Evolutionary conservation across 2,329 filamentous ascomycete genomes (phyloP).

Genomic region (Fusarium lateritium): DNA sequence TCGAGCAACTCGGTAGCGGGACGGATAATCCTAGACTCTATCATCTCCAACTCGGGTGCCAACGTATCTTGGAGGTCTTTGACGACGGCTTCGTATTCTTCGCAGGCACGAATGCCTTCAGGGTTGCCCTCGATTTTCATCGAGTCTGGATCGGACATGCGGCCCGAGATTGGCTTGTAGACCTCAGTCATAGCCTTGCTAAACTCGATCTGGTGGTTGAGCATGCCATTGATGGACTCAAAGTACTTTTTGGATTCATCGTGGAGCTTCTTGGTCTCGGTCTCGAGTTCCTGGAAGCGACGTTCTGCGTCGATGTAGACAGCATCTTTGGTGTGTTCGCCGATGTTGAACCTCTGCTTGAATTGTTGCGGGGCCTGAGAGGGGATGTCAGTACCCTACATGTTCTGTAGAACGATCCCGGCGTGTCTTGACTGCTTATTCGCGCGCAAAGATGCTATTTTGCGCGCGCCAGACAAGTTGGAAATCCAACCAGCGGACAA

Average conservation of each 20-base stretch:
- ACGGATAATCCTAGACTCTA: conserved; percentile 89
- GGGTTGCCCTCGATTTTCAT: conserved; percentile 87
- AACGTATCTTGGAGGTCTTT: conserved; percentile 90
- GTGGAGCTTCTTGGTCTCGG: conserved; percentile 95
- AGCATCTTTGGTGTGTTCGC: conserved; percentile 94
- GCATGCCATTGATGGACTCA: conserved; percentile 97
- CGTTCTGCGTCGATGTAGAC: conserved; percentile 96
- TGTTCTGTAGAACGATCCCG: background rate
- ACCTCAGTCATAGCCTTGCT: conserved; percentile 96
- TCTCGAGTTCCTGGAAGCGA: conserved; percentile 93
- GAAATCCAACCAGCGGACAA: conserved; percentile 30
- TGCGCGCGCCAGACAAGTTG: conserved; percentile 33
- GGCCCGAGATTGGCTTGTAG: conserved; percentile 97
- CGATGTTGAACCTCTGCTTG: conserved; percentile 93
- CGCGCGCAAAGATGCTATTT: conserved; percentile 26
- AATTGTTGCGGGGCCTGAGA: conserved; percentile 87
- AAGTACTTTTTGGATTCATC: conserved; percentile 99
- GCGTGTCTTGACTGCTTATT: conserved; percentile 2
- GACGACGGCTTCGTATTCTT: conserved; percentile 95
- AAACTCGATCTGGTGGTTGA: conserved; percentile 97
- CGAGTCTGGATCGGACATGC: conserved; percentile 92
- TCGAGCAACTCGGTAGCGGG: conserved; percentile 94
- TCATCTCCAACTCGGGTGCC: conserved; percentile 96
- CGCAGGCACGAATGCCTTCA: conserved; percentile 94
- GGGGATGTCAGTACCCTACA: conserved; percentile 13